Evolutionary conservation across 805 yeast genomes (phyloP).

Genomic region (Scheffersomyces spartinae): DNA sequence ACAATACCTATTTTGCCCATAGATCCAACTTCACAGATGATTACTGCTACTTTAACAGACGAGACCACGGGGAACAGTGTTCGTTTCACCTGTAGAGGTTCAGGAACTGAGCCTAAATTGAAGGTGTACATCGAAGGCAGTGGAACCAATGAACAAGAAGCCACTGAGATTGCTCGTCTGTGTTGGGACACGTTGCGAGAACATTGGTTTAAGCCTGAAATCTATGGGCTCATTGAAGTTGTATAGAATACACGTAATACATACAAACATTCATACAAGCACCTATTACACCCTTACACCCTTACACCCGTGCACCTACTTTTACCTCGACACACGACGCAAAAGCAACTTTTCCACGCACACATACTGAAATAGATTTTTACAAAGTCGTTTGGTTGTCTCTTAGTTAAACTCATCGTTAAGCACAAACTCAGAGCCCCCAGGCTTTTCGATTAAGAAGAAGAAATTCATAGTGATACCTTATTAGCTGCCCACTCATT

Average conservation of each 20-base stretch:
- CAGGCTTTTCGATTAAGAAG: no score
- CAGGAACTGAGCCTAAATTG: conserved; percentile 94
- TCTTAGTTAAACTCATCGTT: no score
- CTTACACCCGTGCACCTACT: no score
- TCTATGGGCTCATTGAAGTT: conserved; percentile 23
- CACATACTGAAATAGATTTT: no score
- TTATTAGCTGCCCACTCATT: not conserved
- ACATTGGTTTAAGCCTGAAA: conserved; percentile 63
- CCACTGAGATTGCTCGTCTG: conserved; percentile 39
- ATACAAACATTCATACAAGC: no score
- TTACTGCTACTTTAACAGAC: conserved; percentile 45
- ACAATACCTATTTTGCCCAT: conserved; percentile 55
- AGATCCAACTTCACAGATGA: conserved; percentile 75
- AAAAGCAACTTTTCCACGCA: no score
- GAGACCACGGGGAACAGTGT: conserved; percentile 23
- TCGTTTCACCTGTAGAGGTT: conserved; percentile 80
- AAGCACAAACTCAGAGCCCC: no score
- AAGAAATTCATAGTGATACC: not conserved
- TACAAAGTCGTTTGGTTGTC: no score
- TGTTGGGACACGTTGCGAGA: conserved; percentile 54
- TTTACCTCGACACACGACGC: no score
- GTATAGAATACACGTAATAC: no score
- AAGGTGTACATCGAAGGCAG: conserved; percentile 79
- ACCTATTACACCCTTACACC: no score
- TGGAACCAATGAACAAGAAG: conserved; percentile 25